Base-by-base conservation (phyloP, 2,329 filamentous ascomycete species). In the Trichoderma lentiforme region DNA sequence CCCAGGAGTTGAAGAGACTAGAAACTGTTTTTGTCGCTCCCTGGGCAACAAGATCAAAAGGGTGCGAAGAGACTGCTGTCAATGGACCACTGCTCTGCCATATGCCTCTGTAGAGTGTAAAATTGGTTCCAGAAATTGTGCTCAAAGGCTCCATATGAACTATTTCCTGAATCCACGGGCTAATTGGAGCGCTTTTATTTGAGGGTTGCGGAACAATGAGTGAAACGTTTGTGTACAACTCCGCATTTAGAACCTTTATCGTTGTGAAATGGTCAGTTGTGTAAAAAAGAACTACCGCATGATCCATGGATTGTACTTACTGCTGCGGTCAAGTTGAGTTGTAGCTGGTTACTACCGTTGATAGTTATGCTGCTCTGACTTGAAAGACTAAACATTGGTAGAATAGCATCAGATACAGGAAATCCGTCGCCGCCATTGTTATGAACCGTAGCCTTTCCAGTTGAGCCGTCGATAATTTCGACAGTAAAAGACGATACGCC, bases 401-500 rank as follows among this genome's bases (percentile, higher is more conserved):
- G 51, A 34, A 60, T 30, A 14, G 12, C 34, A 47, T 68, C 53
- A 2, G 65, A 47, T 6, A 60, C 11, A 6, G 65, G 53, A 11
- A 68, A 68, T 43, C 65, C 65, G 4, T 26, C n/a, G 26, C 65
- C 53, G 4, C 65, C 65, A 26, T 60, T 68, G 5, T 24, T 18
- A 12, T 47, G n/a, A 4, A 7, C 8, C 1, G 24, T 24, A 3
- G 34, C n/a, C 32, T 47, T 68, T 6, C 65, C 26, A n/a, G 65
- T 32, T 6, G 34, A 9, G 18, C 26, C 21, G 8, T 68, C 36
- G 21, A 8, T 12, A 24, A 32, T 32, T 57, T 68, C 65, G 28
- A 60, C 36, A 3, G 65, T 68, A 8, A 68, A 68, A 32, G 65
- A 68, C 7, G 65, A 68, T 47, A 60, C 47, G 11, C 65, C 65